Evolutionary conservation across 2,329 filamentous ascomycete genomes (phyloP).

Genomic region (Ophiognomonia clavigignenti-juglandacearum): DNA sequence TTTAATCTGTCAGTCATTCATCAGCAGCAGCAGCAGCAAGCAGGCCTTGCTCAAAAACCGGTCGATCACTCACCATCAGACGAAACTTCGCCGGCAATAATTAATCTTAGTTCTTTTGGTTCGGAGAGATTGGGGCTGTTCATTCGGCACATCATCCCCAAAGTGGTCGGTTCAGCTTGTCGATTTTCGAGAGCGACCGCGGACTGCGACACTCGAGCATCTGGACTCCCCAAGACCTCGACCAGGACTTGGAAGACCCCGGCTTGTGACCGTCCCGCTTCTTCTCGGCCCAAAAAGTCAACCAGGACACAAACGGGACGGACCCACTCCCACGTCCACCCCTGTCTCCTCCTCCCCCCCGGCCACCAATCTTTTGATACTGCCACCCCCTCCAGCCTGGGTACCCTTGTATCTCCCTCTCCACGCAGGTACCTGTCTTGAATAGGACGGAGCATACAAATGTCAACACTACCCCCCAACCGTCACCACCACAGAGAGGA

Average conservation of each 20-base stretch:
- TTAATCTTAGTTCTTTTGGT: slow-evolving; percentile 28
- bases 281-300: slow-evolving; percentile 31
- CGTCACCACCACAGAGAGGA: slow-evolving; percentile 35
- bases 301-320: slow-evolving; percentile 17
- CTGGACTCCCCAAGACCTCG: slow-evolving; percentile 20
- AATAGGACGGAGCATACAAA: slow-evolving; percentile 45
- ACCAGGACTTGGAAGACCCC: slow-evolving; percentile 27
- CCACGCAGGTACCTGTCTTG: slow-evolving; percentile 35
- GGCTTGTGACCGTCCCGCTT: slow-evolving; percentile 33
- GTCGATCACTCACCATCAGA: slow-evolving; percentile 39
- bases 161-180: slow-evolving; percentile 28
- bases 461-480: slow-evolving; percentile 63
- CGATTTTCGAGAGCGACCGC: slow-evolving; percentile 16
- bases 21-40: too few species aligned
- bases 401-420: slow-evolving; percentile 16
- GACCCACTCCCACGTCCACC: too few species aligned
- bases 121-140: slow-evolving; percentile 28
- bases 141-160: slow-evolving; percentile 28
- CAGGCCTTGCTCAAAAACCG: slow-evolving; percentile 55
- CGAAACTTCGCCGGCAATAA: slow-evolving; percentile 32
- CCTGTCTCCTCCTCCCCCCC: too few species aligned
- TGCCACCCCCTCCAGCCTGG: slow-evolving; percentile 23
- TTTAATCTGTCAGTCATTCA: slow-evolving; percentile 28
- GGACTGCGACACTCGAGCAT: slow-evolving; percentile 16
- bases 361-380: slow-evolving; percentile 19